Conservation (phyloP, 495 filamentous ascomycete genomes). For the Aspergillus nidulans region DNA sequence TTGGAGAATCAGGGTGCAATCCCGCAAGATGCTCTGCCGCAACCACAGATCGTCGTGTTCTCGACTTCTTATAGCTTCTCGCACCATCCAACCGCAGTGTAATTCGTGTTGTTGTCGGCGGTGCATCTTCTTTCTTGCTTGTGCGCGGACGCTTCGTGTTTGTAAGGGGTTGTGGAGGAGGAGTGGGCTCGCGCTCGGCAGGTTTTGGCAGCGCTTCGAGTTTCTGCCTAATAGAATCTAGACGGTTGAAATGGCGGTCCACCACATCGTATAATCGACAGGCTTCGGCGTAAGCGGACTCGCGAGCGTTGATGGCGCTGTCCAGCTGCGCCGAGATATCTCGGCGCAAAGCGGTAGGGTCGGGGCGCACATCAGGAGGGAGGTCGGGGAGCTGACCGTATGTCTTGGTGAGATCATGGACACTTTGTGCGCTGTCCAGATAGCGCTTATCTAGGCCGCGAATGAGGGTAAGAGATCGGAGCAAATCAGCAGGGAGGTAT, state of each 20-base stretch:
- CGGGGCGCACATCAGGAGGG: conserved; percentile 48
- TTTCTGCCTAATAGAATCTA: conserved; percentile 74
- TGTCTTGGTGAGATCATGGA: conserved; percentile 67
- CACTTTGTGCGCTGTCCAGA: conserved; percentile 54
- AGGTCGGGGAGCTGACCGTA: conserved; percentile 69
- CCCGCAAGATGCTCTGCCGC: conserved; percentile 31
- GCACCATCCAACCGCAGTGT: conserved; percentile 58
- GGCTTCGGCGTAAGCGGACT: conserved; percentile 78
- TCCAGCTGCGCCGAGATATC: conserved; percentile 71
- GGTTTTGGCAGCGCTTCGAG: conserved; percentile 72
- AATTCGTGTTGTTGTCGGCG: conserved; percentile 50
- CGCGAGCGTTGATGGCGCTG: conserved; percentile 68
- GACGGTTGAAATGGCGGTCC: conserved; percentile 70
- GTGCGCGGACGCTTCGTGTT: conserved; percentile 51
- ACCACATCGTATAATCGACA: conserved; percentile 73
- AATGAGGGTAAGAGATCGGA: conserved; percentile 85
- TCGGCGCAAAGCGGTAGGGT: conserved; percentile 59
- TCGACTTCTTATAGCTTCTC: conserved; percentile 32
- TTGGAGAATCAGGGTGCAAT: conserved; percentile 41
- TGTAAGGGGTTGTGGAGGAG: conserved; percentile 45
- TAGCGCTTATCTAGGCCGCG: conserved; percentile 74
- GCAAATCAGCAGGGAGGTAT: conserved; percentile 89
- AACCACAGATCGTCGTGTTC: conserved; percentile 35
- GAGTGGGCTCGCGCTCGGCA: conserved; percentile 63
- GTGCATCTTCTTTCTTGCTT: conserved; percentile 37